phyloP scores from a whole-genome alignment of 306 rosid species.

The Oemleria cerasiformis region DNA sequence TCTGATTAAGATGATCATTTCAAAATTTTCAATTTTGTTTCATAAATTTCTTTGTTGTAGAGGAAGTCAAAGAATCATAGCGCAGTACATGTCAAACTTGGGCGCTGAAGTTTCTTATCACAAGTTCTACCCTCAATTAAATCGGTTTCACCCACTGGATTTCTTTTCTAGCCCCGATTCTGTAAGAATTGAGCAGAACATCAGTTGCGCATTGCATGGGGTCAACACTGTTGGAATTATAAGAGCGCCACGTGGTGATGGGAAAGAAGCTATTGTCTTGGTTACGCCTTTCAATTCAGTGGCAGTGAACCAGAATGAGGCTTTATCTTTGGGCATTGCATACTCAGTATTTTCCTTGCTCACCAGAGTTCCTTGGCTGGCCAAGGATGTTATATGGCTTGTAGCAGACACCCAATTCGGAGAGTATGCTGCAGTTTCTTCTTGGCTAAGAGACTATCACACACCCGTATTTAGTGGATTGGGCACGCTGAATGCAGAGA shows the following conservation, averaged over 20 bases:
- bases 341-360: slow-evolving; percentile 87
- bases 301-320: slow-evolving; percentile 51
- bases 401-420: slow-evolving; percentile 80
- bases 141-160: slow-evolving; percentile 66
- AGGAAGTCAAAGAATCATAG: slow-evolving; percentile 59
- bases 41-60: slow-evolving; percentile 31
- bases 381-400: slow-evolving; percentile 92
- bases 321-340: slow-evolving; percentile 74
- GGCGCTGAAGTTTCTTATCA: slow-evolving; percentile 85
- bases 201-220: slow-evolving; percentile 62
- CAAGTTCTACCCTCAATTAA: slow-evolving; percentile 59
- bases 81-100: slow-evolving; percentile 61
- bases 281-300: slow-evolving; percentile 78
- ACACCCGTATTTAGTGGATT: slow-evolving; percentile 50
- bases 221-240: slow-evolving; percentile 77
- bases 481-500: slow-evolving; percentile 37
- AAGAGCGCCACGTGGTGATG: slow-evolving; percentile 94
- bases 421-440: slow-evolving; percentile 69
- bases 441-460: slow-evolving; percentile 94
- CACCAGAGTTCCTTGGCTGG: slow-evolving; percentile 82
- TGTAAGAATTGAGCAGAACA: slow-evolving; percentile 42
- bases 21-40: background rate
- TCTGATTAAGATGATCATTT: background rate
- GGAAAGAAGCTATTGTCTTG: slow-evolving; percentile 92
- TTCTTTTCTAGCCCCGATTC: slow-evolving; percentile 80